These are phyloP conservation scores for Suillus variegatus DNA, from an alignment of 768 basidiomycete species.

Conservation along the genomic window DNA sequence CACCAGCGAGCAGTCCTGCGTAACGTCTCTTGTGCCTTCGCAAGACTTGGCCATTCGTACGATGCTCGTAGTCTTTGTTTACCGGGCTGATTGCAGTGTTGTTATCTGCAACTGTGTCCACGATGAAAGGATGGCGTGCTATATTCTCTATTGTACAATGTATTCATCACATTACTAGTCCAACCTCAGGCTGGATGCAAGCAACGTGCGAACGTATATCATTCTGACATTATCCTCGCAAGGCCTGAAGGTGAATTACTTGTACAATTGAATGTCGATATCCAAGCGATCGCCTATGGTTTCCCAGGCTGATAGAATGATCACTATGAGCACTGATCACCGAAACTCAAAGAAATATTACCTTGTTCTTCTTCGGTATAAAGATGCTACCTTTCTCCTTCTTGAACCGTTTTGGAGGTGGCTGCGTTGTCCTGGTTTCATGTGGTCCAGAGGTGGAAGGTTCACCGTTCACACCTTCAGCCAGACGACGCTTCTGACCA, in stretches of 20 bases:
- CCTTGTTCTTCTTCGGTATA: conserved; percentile 58
- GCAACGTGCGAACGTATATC: neutral
- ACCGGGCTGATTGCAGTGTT: neutral
- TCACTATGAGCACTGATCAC: neutral
- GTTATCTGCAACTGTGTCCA: neutral
- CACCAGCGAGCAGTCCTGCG: neutral
- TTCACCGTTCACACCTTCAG: conserved; percentile 13
- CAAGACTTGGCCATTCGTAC: neutral
- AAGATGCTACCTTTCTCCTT: conserved; percentile 48
- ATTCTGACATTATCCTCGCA: neutral
- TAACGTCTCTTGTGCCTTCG: neutral
- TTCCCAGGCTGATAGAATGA: neutral
- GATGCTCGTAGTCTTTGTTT: neutral
- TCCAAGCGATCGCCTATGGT: neutral
- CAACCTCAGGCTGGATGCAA: neutral
- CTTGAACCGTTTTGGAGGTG: conserved; percentile 32
- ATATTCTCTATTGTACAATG: neutral
- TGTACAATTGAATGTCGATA: conserved; percentile 1
- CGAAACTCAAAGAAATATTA: neutral
- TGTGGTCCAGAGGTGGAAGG: conserved; percentile 16
- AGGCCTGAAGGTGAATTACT: neutral
- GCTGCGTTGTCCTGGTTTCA: conserved; percentile 28
- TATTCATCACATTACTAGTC: neutral
- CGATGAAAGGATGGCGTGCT: neutral
- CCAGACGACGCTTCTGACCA: conserved; percentile 23